These are phyloP conservation scores for Eutrema salsugineum DNA, from an alignment of 441 rosid species.

Conservation along the genomic window DNA sequence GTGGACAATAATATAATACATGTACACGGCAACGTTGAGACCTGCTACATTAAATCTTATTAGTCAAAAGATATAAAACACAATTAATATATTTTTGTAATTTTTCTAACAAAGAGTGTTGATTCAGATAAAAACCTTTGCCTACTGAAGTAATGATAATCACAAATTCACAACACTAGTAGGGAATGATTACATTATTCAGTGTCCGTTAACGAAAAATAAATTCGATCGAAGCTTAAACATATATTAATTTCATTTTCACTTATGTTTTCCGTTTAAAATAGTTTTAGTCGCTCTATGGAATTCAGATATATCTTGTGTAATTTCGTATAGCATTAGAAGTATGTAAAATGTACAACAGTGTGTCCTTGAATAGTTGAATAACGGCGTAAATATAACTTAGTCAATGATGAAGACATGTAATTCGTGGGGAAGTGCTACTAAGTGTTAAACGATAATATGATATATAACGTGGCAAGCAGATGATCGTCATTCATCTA, in stretches of 20 bases:
- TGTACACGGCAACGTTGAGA: slow-evolving; percentile 7
- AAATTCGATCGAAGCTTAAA: background rate
- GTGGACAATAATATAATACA: slow-evolving; percentile 7
- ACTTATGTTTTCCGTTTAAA: background rate
- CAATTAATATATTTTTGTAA: background rate
- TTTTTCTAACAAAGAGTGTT: background rate
- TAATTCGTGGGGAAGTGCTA: slow-evolving; percentile 33
- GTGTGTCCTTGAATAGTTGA: background rate
- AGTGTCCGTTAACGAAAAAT: background rate
- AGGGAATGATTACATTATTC: background rate
- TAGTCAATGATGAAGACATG: slow-evolving; percentile 18
- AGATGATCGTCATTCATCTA: slow-evolving; percentile 10
- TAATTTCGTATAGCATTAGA: background rate
- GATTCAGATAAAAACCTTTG: background rate
- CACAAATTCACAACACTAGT: background rate
- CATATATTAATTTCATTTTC: background rate
- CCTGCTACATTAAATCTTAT: background rate
- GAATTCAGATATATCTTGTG: background rate
- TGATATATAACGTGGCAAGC: slow-evolving; percentile 33
- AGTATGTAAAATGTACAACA: background rate
- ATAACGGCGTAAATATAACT: background rate
- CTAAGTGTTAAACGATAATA: slow-evolving; percentile 12
- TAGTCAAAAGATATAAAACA: background rate
- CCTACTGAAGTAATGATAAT: background rate
- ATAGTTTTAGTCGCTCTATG: background rate